phyloP scores from a whole-genome alignment of 1,284 basidiomycete genomes.

The Trametes polyzona region DNA sequence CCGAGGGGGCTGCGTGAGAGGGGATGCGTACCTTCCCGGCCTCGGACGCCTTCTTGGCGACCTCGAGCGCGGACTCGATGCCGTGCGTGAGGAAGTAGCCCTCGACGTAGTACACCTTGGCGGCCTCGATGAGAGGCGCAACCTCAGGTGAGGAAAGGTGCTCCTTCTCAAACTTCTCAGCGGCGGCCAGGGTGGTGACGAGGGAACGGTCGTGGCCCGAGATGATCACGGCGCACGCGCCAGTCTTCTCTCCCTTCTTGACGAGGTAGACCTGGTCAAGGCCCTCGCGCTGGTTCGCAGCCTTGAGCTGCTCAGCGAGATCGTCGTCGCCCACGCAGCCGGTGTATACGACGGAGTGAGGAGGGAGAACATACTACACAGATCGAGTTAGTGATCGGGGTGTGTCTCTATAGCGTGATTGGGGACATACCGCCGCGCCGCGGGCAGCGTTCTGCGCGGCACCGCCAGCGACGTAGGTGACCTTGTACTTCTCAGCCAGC shows the following conservation, averaged over 20 bases:
- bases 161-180: conserved; percentile 85
- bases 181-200: conserved; percentile 88
- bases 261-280: conserved; percentile 91
- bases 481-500: conserved; percentile 75
- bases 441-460: conserved; percentile 97
- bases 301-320: conserved; percentile 87
- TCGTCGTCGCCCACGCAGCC: conserved; percentile 95
- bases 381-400: not conserved
- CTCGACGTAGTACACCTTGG: conserved; percentile 93
- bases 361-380: conserved; percentile 83
- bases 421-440: conserved; percentile 84
- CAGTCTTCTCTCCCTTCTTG: conserved; percentile 86
- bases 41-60: conserved; percentile 83
- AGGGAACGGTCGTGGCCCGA: conserved; percentile 94
- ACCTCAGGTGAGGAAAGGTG: conserved; percentile 84
- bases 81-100: conserved; percentile 99
- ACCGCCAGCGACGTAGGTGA: conserved; percentile 95
- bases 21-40: conserved; percentile 67
- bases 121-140: conserved; percentile 77
- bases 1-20: not conserved
- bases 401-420: not conserved
- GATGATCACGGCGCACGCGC: conserved; percentile 96
- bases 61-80: conserved; percentile 69
- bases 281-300: conserved; percentile 94
- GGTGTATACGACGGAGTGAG: conserved; percentile 92